Base-by-base conservation (phyloP, 352 stramenopile genomes). In the Globisporangium emineosum region DNA sequence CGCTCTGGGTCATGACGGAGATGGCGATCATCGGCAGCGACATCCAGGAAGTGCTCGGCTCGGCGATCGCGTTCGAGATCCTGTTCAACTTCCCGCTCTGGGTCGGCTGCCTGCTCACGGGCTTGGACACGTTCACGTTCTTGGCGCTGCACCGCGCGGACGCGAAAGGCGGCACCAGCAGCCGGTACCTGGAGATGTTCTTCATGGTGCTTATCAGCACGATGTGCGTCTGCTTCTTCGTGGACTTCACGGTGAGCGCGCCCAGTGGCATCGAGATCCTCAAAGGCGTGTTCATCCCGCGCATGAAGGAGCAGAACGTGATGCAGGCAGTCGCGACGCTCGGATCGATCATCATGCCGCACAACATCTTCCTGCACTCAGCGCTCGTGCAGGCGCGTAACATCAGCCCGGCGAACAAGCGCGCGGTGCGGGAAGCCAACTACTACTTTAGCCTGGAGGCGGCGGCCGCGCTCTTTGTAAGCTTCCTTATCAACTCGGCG, bases 401-500 rank as follows among this genome's bases (percentile, higher is more conserved):
- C 50, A 76, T 97, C 45, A 66, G 64, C 21, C 81, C 49, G 5
- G 27, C 49, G 32, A 54, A 67, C 47, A 80, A 23, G 27, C 42
- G 33, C 32, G 54, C 52, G 15, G 70, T 93, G 17, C 68, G 77
- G 10, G 70, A 94, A 33, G 81, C 86, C 29, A 92, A 86, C 57
- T 87, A 83, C 43, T 99, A 97, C 69, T 98, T 97, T 65, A 89
- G 89, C 0, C 95, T 98, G 54, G 96, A 99, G 70, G 83, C 93
- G 3, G 79, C 79, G 27, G 69, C 96, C 21, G 94, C 96, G 7
- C 82, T 99, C 10, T 73, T 98, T 5, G 85, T 99, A 52, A 96
- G 89, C 9, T 98, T 98, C 52, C 73, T 98, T 53, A 98, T 99
- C 70, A 99, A 99, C 63, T 67, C 98, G 42, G 93, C 94, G 0